Percentiles rank a stretch among this genome's conserved stretches.
These are phyloP conservation scores for Wickerhamiella qilinensis DNA, from an alignment of 805 yeast genomes.

Conservation along the genomic window DNA sequence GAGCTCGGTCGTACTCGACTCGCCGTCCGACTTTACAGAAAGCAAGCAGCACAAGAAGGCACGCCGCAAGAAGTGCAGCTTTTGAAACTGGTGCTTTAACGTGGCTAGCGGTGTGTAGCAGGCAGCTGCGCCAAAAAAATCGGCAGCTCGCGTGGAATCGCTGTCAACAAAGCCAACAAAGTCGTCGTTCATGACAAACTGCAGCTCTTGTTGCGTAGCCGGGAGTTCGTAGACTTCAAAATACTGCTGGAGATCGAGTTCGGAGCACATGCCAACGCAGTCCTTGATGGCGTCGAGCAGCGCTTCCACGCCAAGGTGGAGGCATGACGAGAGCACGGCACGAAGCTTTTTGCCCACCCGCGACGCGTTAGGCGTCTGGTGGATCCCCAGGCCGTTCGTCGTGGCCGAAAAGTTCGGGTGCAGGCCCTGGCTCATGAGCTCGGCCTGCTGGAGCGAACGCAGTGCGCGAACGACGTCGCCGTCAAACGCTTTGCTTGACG, in stretches of 20 bases:
- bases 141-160: neutral
- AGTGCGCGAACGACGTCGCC: slow-evolving; percentile 16
- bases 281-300: slow-evolving; percentile 17
- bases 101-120: slow-evolving; percentile 11
- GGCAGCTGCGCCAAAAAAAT: slow-evolving; percentile 6
- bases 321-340: slow-evolving; percentile 15
- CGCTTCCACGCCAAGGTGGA: slow-evolving; percentile 22
- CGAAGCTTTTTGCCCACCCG: slow-evolving; percentile 20
- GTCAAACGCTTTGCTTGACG: slow-evolving; percentile 16
- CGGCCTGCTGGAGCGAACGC: slow-evolving; percentile 18
- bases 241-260: slow-evolving; percentile 26
- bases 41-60: slow-evolving; percentile 29
- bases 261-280: slow-evolving; percentile 19
- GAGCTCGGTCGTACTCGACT: slow-evolving; percentile 12
- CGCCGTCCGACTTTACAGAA: slow-evolving; percentile 19
- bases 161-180: slow-evolving; percentile 8
- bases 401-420: slow-evolving; percentile 7
- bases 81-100: slow-evolving; percentile 21
- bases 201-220: slow-evolving; percentile 17
- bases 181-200: slow-evolving; percentile 9
- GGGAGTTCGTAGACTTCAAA: slow-evolving; percentile 29
- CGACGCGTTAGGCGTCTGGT: neutral
- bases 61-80: slow-evolving; percentile 27
- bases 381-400: neutral
- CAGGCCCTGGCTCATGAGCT: slow-evolving; percentile 17